phyloP scores from a whole-genome alignment of 176 grass and related monocot genomes.

The Sorghum bicolor region DNA sequence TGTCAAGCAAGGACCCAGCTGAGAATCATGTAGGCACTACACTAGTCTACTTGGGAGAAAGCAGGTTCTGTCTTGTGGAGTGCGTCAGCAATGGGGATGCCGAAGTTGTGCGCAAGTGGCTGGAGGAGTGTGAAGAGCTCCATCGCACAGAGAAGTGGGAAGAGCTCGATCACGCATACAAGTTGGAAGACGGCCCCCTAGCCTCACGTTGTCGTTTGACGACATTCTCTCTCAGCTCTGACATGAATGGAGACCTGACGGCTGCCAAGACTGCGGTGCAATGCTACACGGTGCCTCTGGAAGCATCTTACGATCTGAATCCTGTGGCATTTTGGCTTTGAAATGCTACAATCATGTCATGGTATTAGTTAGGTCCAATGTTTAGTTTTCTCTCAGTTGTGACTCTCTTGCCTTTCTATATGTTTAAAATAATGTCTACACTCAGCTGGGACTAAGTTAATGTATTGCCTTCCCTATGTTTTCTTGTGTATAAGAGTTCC shows the following conservation, averaged over 20 bases:
- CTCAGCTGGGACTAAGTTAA: constrained; percentile 8
- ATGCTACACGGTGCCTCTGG: constrained; percentile 2
- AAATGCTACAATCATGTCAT: not conserved
- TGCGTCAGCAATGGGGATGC: not conserved
- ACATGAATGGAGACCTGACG: constrained; percentile 12
- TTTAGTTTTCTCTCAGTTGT: constrained; percentile 18
- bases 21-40: not conserved
- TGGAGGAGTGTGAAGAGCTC: no score
- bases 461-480: constrained; percentile 13
- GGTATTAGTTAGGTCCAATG: constrained; percentile 5
- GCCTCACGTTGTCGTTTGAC: not conserved
- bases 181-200: not conserved
- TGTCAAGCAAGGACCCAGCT: not conserved
- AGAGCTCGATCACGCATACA: not conserved
- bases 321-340: not conserved
- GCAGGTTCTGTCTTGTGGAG: constrained; percentile 9
- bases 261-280: not conserved
- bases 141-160: no score
- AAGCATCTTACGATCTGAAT: not conserved
- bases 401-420: constrained; percentile 6
- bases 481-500: not conserved
- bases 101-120: no score
- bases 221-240: constrained; percentile 8
- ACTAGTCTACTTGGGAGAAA: constrained; percentile 18
- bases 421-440: not conserved